A percentile compares a stretch with the other conserved stretches of the same genome.
phyloP scores from a whole-genome alignment of 352 stramenopile genomes.

The Phytophthora lateralis region DNA sequence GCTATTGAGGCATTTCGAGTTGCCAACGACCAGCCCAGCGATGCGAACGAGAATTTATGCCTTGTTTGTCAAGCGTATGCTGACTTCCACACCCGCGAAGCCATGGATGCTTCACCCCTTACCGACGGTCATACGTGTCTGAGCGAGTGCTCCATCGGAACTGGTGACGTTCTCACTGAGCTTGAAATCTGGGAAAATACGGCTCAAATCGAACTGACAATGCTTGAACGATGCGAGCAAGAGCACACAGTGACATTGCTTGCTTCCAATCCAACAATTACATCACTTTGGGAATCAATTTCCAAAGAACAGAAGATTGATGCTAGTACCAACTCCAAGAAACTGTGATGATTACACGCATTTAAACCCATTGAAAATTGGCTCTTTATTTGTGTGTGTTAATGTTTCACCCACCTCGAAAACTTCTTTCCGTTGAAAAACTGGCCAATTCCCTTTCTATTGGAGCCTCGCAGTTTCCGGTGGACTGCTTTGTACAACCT shows the following conservation, averaged over 20 bases:
- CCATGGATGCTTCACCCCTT: not conserved
- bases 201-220: not conserved
- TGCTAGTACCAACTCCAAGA: no score
- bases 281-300: conserved; percentile 11
- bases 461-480: no score
- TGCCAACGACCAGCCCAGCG: not conserved
- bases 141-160: not conserved
- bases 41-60: not conserved
- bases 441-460: no score
- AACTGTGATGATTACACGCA: no score
- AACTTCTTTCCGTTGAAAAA: no score
- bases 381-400: no score
- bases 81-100: not conserved
- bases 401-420: no score
- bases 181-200: not conserved
- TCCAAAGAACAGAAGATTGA: not conserved
- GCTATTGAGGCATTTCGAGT: conserved; percentile 7
- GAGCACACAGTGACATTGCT: not conserved
- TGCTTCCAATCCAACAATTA: not conserved
- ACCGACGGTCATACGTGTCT: conserved; percentile 8
- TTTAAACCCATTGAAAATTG: no score
- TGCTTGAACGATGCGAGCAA: conserved; percentile 7
- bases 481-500: no score
- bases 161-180: not conserved
- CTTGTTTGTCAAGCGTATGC: conserved; percentile 12